Percentiles rank a stretch among this genome's conserved stretches.
Evolutionary conservation across 2,329 filamentous ascomycete species (phyloP).

Genomic region (Aspergillus fumigatiaffinis): DNA sequence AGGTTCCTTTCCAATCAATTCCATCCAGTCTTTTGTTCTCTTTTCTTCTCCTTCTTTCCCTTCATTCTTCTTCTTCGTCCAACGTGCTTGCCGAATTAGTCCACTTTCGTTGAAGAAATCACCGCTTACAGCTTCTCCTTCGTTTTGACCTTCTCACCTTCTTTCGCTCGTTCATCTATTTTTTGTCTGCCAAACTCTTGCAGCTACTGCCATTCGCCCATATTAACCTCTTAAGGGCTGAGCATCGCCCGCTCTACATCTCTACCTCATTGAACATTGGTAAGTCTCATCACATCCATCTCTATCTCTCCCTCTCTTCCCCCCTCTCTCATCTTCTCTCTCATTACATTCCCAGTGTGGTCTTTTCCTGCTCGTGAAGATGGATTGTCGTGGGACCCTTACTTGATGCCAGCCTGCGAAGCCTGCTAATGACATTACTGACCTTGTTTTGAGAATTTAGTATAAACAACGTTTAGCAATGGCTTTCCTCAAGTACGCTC

Average conservation of each 20-base stretch:
- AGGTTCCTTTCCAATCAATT: background rate
- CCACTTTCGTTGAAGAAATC: slow-evolving; percentile 15
- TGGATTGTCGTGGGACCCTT: background rate
- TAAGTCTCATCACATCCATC: slow-evolving; percentile 9
- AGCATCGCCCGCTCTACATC: slow-evolving; percentile 6
- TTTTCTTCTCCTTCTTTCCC: slow-evolving; percentile 35
- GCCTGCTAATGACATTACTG: background rate
- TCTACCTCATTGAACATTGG: slow-evolving; percentile 11
- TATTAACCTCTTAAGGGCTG: slow-evolving; percentile 10
- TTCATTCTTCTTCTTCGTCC: slow-evolving; percentile 18
- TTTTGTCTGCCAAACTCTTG: slow-evolving; percentile 12
- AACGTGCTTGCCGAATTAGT: slow-evolving; percentile 32
- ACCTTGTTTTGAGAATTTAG: background rate
- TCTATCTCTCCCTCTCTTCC: background rate
- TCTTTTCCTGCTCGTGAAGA: background rate
- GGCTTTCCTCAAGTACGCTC: slow-evolving; percentile 52
- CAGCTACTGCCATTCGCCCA: slow-evolving; percentile 8
- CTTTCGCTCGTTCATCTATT: slow-evolving; percentile 32
- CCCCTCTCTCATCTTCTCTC: background rate
- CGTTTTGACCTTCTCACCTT: slow-evolving; percentile 25
- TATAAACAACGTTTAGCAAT: slow-evolving; percentile 32
- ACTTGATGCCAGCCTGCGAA: background rate
- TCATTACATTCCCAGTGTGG: background rate
- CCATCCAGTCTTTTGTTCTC: slow-evolving; percentile 24
- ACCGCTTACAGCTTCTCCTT: slow-evolving; percentile 28